These are phyloP conservation scores for Blechomonas ayalai DNA, from an alignment of 208 protist species.

Conservation along the genomic window DNA sequence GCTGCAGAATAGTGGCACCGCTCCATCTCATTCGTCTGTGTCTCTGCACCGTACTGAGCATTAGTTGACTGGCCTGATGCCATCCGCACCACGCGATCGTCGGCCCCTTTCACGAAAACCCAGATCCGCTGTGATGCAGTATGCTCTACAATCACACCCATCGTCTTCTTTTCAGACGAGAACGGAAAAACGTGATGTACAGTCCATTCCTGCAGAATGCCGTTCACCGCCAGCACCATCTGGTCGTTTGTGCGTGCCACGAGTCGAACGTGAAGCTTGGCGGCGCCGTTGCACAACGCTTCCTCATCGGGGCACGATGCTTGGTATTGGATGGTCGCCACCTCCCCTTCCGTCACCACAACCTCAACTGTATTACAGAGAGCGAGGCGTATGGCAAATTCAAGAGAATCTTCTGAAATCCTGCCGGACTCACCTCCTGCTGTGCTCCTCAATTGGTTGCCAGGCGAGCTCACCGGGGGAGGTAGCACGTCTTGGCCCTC, in stretches of 20 bases:
- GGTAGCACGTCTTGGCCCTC: constrained; percentile 15
- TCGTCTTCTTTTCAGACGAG: constrained; percentile 81
- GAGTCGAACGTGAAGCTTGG: constrained; percentile 48
- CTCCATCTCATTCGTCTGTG: constrained; percentile 8
- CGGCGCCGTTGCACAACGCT: constrained; percentile 80
- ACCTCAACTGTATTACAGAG: constrained; percentile 90
- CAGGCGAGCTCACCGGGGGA: too few species aligned
- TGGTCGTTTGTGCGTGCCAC: constrained; percentile 14
- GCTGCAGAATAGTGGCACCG: constrained; percentile 3
- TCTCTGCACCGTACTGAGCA: background rate
- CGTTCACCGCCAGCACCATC: constrained; percentile 20
- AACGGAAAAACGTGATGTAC: constrained; percentile 84
- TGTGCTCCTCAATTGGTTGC: too few species aligned
- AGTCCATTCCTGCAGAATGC: constrained; percentile 30
- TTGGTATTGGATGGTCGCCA: constrained; percentile 42
- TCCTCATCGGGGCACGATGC: constrained; percentile 93
- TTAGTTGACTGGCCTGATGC: background rate
- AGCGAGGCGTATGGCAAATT: constrained; percentile 51
- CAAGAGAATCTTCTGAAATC: too few species aligned
- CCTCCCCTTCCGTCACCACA: background rate
- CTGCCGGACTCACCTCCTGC: too few species aligned
- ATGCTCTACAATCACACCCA: constrained; percentile 78
- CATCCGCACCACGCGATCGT: constrained; percentile 70
- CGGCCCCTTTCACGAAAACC: constrained; percentile 86
- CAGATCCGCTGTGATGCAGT: constrained; percentile 16